These are phyloP conservation scores for Colletotrichum sp. DNA, from an alignment of 2,329 filamentous ascomycete genomes.

Conservation along the genomic window DNA sequence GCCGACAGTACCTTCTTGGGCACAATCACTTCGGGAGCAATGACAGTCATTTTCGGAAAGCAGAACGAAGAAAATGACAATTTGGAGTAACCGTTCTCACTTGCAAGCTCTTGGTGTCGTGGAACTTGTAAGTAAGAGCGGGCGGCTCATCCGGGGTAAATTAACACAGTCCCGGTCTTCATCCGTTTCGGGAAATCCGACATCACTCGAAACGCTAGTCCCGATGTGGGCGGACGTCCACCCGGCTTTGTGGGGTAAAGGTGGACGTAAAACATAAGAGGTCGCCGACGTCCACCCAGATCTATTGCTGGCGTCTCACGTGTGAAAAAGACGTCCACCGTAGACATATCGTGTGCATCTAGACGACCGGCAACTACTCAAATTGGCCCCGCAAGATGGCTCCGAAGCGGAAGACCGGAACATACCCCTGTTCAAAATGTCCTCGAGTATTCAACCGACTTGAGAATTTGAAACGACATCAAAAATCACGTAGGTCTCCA, in stretches of 20 bases:
- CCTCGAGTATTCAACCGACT: background rate
- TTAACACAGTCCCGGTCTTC: background rate
- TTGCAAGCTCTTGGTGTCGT: background rate
- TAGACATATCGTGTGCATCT: background rate
- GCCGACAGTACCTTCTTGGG: background rate
- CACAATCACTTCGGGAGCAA: background rate
- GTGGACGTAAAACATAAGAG: constrained; percentile 2
- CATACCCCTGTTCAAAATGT: background rate
- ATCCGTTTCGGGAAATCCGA: background rate
- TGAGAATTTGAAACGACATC: constrained; percentile 7
- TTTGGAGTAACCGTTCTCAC: fast-evolving
- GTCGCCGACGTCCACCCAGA: background rate
- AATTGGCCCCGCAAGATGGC: background rate
- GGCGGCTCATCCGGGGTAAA: background rate
- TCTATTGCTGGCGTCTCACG: background rate
- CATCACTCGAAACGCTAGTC: background rate
- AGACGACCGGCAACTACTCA: background rate
- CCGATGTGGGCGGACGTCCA: background rate
- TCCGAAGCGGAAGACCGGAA: background rate
- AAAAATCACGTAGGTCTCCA: constrained; percentile 2
- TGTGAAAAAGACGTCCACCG: background rate
- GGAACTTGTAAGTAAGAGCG: background rate
- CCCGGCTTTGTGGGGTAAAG: background rate
- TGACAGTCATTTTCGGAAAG: background rate
- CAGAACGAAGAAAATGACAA: background rate